Base-by-base conservation (phyloP, 192 early-diverging fungal genomes). In the Backusella tarrabulga region DNA sequence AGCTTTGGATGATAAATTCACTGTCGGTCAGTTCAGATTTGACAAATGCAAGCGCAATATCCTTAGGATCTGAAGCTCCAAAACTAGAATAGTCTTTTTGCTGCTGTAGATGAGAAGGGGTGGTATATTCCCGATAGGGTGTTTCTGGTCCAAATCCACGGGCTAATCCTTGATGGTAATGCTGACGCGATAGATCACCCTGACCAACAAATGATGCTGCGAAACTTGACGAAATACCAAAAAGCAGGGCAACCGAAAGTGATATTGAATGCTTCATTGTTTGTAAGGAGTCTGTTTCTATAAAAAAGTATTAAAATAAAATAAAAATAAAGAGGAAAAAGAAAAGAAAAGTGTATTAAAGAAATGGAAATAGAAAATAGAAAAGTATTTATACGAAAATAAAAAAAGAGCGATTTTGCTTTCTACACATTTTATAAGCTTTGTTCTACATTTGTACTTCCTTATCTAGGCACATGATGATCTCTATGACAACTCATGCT, bases 1-100 rank as follows among this genome's bases (percentile, higher is more conserved):
- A 80, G 80, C 90, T 89, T 67, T 92, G 89, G 71, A 95, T 88
- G 19, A 85, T 74, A 71, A 88, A 88, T 6, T 87, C 80, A 52
- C 83, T 79, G 4, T 73, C 54, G 6, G 87, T 85, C 12, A 88
- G 73, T 14, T 77, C 63, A 23, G 79, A 60, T 63, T 85, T 74
- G 11, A 82, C 86, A 81, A 90, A 90, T 26, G 84, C 77, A 12
- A 85, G 69, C 73, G 89, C 89, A 67, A 78, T 77, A 34, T 87
- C 79, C 36, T 70, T 50, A 34, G 87, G 82, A 69, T 84, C 70
- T 17, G 40, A 23, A 19, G n/a, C 21, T 11, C 21, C 21, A 6
- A 38, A 23, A 14, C 34, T 40, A 21, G 35, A 38, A 40, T 70
- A 70, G 35, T 70, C 68, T 23, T 70, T 41, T 70, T 70, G 68